Percentiles rank a stretch among this genome's conserved stretches.
Conservation (phyloP, 768 basidiomycete genomes). For the Infundibulicybe gibba region DNA sequence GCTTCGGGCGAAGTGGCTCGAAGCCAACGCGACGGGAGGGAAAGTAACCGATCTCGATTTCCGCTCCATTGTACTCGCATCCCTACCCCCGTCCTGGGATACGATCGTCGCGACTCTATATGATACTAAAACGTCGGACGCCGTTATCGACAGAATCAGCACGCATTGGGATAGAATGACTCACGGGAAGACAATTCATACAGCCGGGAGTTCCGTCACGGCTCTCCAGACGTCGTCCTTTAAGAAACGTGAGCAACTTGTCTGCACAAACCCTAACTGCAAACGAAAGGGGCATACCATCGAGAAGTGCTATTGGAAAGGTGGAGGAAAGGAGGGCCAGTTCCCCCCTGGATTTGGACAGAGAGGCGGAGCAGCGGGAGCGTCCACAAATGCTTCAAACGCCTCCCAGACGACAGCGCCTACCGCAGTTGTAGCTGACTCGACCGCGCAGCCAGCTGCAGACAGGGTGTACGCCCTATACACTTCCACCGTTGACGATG, state of each 20-base stretch:
- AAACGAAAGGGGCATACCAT: constrained; percentile 16
- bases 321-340: constrained; percentile 33
- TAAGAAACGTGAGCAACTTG: background rate
- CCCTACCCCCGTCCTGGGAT: constrained; percentile 17
- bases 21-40: constrained; percentile 11
- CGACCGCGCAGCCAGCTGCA: too few species aligned
- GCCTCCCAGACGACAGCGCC: background rate
- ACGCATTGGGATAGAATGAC: constrained; percentile 5
- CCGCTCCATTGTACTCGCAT: constrained; percentile 12
- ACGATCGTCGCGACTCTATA: constrained; percentile 11
- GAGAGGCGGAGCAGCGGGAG: background rate
- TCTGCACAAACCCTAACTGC: constrained; percentile 19
- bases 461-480: too few species aligned
- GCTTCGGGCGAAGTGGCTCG: constrained; percentile 9
- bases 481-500: too few species aligned
- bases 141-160: constrained; percentile 6
- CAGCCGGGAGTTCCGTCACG: background rate
- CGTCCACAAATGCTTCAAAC: background rate
- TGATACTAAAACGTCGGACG: constrained; percentile 1
- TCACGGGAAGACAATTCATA: background rate
- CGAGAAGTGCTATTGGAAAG: constrained; percentile 25
- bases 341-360: constrained; percentile 17
- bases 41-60: constrained; percentile 11
- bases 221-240: background rate
- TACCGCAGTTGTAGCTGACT: background rate